Conservation (phyloP, 768 basidiomycete genomes). For the Tylopilus rubrobrunneus region DNA sequence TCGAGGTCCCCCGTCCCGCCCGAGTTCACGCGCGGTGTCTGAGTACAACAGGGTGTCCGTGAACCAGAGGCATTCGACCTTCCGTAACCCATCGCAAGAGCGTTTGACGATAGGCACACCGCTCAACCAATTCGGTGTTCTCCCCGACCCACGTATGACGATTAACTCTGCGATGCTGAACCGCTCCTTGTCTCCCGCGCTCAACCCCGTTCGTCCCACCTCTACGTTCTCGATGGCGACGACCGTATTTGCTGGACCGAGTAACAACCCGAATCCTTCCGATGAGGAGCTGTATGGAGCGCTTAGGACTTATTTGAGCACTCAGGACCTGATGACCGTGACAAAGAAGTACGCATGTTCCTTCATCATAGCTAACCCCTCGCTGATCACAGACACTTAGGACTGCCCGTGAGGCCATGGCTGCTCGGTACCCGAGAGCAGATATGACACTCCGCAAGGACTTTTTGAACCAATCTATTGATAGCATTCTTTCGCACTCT, state of each 20-base stretch:
- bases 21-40: constrained; percentile 31
- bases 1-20: constrained; percentile 25
- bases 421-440: constrained; percentile 62
- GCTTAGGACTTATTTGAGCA: constrained; percentile 54
- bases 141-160: constrained; percentile 42
- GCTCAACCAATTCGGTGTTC: constrained; percentile 33
- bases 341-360: constrained; percentile 53
- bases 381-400: constrained; percentile 26
- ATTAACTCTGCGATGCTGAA: constrained; percentile 35
- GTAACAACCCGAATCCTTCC: constrained; percentile 49
- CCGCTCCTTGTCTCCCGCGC: constrained; percentile 31
- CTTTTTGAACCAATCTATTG: constrained; percentile 67
- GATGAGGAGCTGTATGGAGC: constrained; percentile 59
- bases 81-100: constrained; percentile 36
- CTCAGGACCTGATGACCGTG: constrained; percentile 70
- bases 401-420: constrained; percentile 61
- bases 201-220: constrained; percentile 38
- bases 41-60: constrained; percentile 28
- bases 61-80: constrained; percentile 24
- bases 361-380: neutral
- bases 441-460: constrained; percentile 52
- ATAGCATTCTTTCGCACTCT: constrained; percentile 56
- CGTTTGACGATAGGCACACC: constrained; percentile 33
- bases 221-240: constrained; percentile 64
- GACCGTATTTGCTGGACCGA: constrained; percentile 48